Evolutionary conservation across 2,329 filamentous ascomycete species (phyloP).

Genomic region (Penicillium sp.): DNA sequence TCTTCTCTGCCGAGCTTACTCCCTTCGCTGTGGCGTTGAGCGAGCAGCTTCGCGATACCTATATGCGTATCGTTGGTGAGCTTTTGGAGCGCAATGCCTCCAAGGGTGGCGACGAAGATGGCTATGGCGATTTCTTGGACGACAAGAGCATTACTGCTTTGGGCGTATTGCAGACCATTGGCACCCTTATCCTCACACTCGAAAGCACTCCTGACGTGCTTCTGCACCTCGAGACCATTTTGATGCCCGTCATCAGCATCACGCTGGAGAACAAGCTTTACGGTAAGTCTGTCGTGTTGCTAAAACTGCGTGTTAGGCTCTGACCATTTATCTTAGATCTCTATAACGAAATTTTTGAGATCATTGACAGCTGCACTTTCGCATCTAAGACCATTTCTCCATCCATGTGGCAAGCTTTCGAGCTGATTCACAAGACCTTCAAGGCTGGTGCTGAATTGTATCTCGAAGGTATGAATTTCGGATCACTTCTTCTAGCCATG

Average conservation of each 20-base stretch:
- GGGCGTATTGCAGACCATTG: slow-evolving; percentile 94
- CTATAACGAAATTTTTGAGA: slow-evolving; percentile 98
- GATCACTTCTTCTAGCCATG: neutral
- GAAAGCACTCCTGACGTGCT: slow-evolving; percentile 97
- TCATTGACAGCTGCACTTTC: slow-evolving; percentile 98
- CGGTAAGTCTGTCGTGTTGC: slow-evolving; percentile 49
- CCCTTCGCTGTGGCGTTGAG: slow-evolving; percentile 95
- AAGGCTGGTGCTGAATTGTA: slow-evolving; percentile 96
- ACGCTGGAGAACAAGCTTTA: slow-evolving; percentile 98
- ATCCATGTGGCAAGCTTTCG: slow-evolving; percentile 98
- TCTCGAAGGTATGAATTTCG: slow-evolving; percentile 58
- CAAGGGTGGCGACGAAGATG: slow-evolving; percentile 71
- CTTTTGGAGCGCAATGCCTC: slow-evolving; percentile 80
- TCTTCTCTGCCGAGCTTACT: slow-evolving; percentile 94
- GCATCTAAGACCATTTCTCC: slow-evolving; percentile 92
- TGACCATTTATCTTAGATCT: slow-evolving; percentile 52
- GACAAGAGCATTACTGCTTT: slow-evolving; percentile 98
- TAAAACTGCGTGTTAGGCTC: neutral
- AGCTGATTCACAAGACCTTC: slow-evolving; percentile 94
- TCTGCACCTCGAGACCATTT: slow-evolving; percentile 86
- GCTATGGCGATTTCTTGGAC: slow-evolving; percentile 87
- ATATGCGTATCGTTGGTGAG: slow-evolving; percentile 88
- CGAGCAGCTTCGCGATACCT: slow-evolving; percentile 93
- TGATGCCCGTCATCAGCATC: slow-evolving; percentile 96
- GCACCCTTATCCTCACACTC: slow-evolving; percentile 90